phyloP scores from a whole-genome alignment of 768 basidiomycete genomes.

The Rhodosporidiobolus sp. region DNA sequence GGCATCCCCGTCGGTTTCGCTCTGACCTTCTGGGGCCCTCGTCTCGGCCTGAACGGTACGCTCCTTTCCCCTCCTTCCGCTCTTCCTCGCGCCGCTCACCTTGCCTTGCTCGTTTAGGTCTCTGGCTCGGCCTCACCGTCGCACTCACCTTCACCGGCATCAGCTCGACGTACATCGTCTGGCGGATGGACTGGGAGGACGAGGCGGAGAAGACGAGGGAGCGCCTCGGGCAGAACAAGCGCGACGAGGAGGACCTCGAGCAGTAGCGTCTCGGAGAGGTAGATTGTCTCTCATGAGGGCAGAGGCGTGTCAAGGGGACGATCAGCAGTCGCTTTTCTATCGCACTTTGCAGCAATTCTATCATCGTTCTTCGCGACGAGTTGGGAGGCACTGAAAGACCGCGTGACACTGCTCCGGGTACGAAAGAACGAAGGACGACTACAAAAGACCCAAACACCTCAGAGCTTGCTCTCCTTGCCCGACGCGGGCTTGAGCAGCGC shows the following conservation, averaged over 20 bases:
- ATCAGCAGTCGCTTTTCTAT: too few relatives aligned
- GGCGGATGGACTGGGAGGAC: slow-evolving; percentile 33
- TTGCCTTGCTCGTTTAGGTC: slow-evolving; percentile 1
- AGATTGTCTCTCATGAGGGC: too few relatives aligned
- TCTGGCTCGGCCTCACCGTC: slow-evolving; percentile 43
- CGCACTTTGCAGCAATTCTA: too few relatives aligned
- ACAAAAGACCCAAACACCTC: background rate
- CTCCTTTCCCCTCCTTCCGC: too few relatives aligned
- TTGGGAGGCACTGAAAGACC: background rate
- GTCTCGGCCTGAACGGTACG: slow-evolving; percentile 36
- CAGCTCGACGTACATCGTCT: slow-evolving; percentile 25
- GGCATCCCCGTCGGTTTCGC: slow-evolving; percentile 36
- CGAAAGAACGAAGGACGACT: background rate
- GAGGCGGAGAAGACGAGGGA: slow-evolving; percentile 22
- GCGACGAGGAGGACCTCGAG: slow-evolving; percentile 11
- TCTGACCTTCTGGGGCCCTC: slow-evolving; percentile 36
- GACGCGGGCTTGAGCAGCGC: slow-evolving; percentile 25
- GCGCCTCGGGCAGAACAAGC: slow-evolving; percentile 25
- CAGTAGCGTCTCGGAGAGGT: background rate
- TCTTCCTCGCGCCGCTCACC: background rate
- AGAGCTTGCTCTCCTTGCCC: slow-evolving; percentile 20
- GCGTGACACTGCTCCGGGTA: background rate
- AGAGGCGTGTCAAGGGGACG: too few relatives aligned
- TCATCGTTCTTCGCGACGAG: too few relatives aligned
- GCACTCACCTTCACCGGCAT: slow-evolving; percentile 34